These are phyloP conservation scores for Achaetomiella virescens DNA, from an alignment of 495 filamentous ascomycete genomes.

Conservation along the genomic window DNA sequence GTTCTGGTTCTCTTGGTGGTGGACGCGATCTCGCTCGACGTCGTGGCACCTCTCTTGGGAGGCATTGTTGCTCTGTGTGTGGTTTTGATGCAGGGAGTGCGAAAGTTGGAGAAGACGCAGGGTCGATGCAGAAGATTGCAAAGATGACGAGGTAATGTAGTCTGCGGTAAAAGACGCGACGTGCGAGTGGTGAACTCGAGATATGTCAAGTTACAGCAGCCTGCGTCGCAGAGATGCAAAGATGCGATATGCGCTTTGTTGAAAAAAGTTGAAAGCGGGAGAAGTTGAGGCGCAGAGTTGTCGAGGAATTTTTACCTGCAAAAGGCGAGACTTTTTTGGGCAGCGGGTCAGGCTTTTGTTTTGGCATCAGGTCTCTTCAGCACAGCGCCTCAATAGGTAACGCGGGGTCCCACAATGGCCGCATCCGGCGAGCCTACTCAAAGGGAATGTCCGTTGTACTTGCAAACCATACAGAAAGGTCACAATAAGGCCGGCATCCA, in stretches of 20 bases:
- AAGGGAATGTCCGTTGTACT: background rate
- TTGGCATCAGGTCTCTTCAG: background rate
- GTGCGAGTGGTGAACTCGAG: background rate
- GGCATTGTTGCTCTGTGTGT: slow-evolving; percentile 15
- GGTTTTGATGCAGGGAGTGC: slow-evolving; percentile 12
- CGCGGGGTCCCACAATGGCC: slow-evolving; percentile 16
- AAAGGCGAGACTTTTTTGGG: slow-evolving; percentile 14
- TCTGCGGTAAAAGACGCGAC: background rate
- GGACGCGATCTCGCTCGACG: slow-evolving; percentile 11
- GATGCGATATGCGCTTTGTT: slow-evolving; percentile 1
- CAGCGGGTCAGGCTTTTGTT: slow-evolving; percentile 8
- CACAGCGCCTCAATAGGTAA: slow-evolving; percentile 6
- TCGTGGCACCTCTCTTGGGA: slow-evolving; percentile 23
- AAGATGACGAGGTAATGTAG: background rate
- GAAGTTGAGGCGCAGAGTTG: no score
- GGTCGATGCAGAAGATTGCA: slow-evolving; percentile 4
- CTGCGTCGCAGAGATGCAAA: background rate
- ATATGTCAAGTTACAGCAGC: background rate
- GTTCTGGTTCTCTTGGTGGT: slow-evolving; percentile 10
- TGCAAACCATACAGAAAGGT: background rate
- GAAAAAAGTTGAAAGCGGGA: slow-evolving; percentile 1
- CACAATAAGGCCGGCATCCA: background rate
- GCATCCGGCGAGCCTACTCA: slow-evolving; percentile 13
- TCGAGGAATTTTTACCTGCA: slow-evolving; percentile 13
- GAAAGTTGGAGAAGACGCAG: slow-evolving; percentile 5